Conservation (phyloP, 371 early-diverging fungal species). For the Mucor ambiguus region DNA sequence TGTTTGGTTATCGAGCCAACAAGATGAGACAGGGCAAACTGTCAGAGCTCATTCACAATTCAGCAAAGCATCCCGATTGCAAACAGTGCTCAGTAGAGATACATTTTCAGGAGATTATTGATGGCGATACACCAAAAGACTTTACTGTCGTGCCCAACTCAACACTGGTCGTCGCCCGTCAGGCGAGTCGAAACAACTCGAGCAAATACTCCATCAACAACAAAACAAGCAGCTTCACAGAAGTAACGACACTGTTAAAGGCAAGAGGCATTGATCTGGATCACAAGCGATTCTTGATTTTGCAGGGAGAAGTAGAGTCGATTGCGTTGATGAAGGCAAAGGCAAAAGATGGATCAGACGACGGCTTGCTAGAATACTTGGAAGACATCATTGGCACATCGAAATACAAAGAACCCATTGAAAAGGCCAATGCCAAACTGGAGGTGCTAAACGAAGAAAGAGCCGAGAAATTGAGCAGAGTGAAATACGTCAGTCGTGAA, state of each 20-base stretch:
- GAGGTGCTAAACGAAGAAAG: slow-evolving; percentile 81
- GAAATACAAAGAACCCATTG: slow-evolving; percentile 88
- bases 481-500: slow-evolving; percentile 87
- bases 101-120: slow-evolving; percentile 91
- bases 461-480: slow-evolving; percentile 81
- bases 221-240: slow-evolving; percentile 69
- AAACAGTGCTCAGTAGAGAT: slow-evolving; percentile 91
- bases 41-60: slow-evolving; percentile 97
- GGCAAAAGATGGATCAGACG: slow-evolving; percentile 89
- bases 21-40: slow-evolving; percentile 98
- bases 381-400: slow-evolving; percentile 99
- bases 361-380: slow-evolving; percentile 98
- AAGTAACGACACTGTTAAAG: slow-evolving; percentile 88
- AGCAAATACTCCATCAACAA: slow-evolving; percentile 88
- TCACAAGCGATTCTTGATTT: slow-evolving; percentile 98
- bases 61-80: slow-evolving; percentile 73
- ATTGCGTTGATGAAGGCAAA: slow-evolving; percentile 99
- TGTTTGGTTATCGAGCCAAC: slow-evolving; percentile 99
- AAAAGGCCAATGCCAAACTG: slow-evolving; percentile 65
- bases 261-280: slow-evolving; percentile 96
- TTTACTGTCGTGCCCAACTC: slow-evolving; percentile 73
- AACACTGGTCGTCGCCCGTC: slow-evolving; percentile 79
- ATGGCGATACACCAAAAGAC: slow-evolving; percentile 63
- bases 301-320: slow-evolving; percentile 99
- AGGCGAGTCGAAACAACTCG: slow-evolving; percentile 72